These are phyloP conservation scores for Crithidia fasciculata DNA, from an alignment of 208 protist genomes.

Conservation along the genomic window DNA sequence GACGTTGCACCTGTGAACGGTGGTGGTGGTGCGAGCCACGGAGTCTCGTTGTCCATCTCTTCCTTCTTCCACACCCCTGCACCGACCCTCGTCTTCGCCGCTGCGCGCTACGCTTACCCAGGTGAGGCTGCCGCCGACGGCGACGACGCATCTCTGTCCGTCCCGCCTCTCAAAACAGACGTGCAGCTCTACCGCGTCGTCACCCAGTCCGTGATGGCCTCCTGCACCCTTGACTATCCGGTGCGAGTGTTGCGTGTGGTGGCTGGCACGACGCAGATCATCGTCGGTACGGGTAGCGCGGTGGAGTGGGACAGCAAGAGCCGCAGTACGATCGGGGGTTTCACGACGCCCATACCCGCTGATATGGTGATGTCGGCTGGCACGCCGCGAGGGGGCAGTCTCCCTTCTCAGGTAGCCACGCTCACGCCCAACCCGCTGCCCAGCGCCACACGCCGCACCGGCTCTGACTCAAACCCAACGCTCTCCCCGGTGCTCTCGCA, in stretches of 20 bases:
- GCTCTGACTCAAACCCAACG: background rate
- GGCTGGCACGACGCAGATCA: slow-evolving; percentile 25
- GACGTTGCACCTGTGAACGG: too few relatives aligned
- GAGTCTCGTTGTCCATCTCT: background rate
- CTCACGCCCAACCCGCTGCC: background rate
- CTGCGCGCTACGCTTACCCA: background rate
- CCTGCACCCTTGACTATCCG: slow-evolving; percentile 35
- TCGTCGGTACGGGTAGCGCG: slow-evolving; percentile 22
- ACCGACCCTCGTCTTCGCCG: slow-evolving; percentile 31
- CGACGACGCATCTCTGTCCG: background rate
- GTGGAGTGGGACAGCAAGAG: slow-evolving; percentile 6
- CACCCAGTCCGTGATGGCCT: slow-evolving; percentile 25
- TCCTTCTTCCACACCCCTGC: slow-evolving; percentile 16
- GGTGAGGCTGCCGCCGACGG: background rate
- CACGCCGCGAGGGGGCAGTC: background rate
- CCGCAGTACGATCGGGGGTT: background rate
- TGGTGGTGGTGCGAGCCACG: background rate
- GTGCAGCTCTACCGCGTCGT: slow-evolving; percentile 26
- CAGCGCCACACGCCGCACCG: background rate
- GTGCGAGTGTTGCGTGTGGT: slow-evolving; percentile 13
- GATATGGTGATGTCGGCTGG: background rate
- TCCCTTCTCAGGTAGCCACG: background rate
- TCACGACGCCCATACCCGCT: background rate
- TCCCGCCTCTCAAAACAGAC: background rate
- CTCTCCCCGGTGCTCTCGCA: background rate